These are phyloP conservation scores for Dentipellis sp. DNA, from an alignment of 768 basidiomycete genomes.

Conservation along the genomic window DNA sequence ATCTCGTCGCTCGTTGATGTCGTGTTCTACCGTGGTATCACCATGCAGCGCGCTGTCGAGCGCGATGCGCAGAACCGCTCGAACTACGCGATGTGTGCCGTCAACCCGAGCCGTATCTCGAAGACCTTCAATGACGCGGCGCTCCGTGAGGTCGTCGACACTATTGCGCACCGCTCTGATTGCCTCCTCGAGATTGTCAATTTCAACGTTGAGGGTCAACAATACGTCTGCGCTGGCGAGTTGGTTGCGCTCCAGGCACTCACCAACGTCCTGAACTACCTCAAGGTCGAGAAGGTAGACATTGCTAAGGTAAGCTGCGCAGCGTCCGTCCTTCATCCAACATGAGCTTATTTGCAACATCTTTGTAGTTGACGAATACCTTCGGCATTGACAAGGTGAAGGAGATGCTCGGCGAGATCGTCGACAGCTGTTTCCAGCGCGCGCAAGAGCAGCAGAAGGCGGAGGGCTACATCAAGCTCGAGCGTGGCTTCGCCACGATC, in stretches of 20 bases:
- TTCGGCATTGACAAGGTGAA: slow-evolving; percentile 90
- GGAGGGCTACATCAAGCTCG: slow-evolving; percentile 87
- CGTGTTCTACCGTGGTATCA: slow-evolving; percentile 99
- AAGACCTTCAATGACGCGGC: slow-evolving; percentile 92
- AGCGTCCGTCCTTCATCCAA: not conserved
- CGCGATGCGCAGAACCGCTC: slow-evolving; percentile 89
- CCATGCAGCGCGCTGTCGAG: slow-evolving; percentile 99
- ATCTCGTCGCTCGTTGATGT: slow-evolving; percentile 95
- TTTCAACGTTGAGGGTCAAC: slow-evolving; percentile 94
- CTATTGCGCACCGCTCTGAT: slow-evolving; percentile 66
- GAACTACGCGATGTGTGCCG: slow-evolving; percentile 99
- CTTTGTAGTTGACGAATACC: slow-evolving; percentile 67
- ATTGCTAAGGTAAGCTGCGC: slow-evolving; percentile 56
- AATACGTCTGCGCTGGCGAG: slow-evolving; percentile 99
- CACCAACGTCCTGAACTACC: slow-evolving; percentile 93
- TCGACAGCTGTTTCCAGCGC: slow-evolving; percentile 68
- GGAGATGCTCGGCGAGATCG: slow-evolving; percentile 90
- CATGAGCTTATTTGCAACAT: not conserved
- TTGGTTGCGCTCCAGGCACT: slow-evolving; percentile 86
- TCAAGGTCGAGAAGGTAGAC: slow-evolving; percentile 95
- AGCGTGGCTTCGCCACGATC: slow-evolving; percentile 94
- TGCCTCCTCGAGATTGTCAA: slow-evolving; percentile 97
- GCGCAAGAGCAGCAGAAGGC: slow-evolving; percentile 71
- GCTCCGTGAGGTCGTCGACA: slow-evolving; percentile 94
- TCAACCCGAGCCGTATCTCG: slow-evolving; percentile 93